Conservation (phyloP, 73 alveolate species). For the Uronychia binucleata region DNA sequence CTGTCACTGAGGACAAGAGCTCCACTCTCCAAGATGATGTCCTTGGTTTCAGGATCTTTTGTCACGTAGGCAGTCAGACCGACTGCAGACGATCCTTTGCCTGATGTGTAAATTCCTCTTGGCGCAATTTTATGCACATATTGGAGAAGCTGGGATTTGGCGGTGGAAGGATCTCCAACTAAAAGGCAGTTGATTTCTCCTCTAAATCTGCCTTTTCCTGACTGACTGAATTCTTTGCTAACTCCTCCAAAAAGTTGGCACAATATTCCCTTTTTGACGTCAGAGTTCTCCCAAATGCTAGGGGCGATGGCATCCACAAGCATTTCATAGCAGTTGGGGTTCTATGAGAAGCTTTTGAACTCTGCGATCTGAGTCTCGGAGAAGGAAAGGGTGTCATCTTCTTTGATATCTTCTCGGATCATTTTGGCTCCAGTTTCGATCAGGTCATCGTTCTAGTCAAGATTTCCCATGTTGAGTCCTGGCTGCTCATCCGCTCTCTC, state of each 20-base stretch:
- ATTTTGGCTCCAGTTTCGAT: slow-evolving; percentile 49
- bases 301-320: slow-evolving; percentile 97
- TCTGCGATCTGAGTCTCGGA: slow-evolving; percentile 79
- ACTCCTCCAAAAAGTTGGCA: slow-evolving; percentile 99
- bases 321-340: slow-evolving; percentile 81
- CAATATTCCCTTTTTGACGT: slow-evolving; percentile 93
- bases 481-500: slow-evolving; percentile 26
- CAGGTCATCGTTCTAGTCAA: slow-evolving; percentile 22
- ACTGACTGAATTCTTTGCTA: slow-evolving; percentile 79
- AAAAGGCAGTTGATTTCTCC: slow-evolving; percentile 95
- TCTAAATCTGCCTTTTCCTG: slow-evolving; percentile 93
- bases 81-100: slow-evolving; percentile 99
- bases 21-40: slow-evolving; percentile 97
- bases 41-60: slow-evolving; percentile 99
- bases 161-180: slow-evolving; percentile 99
- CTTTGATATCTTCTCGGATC: slow-evolving; percentile 49
- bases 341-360: slow-evolving; percentile 77
- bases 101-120: slow-evolving; percentile 98
- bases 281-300: slow-evolving; percentile 97
- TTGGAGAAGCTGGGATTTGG: slow-evolving; percentile 97
- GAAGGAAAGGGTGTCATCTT: slow-evolving; percentile 74
- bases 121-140: slow-evolving; percentile 92
- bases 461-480: slow-evolving; percentile 30
- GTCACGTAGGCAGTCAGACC: slow-evolving; percentile 99
- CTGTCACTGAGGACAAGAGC: slow-evolving; percentile 98